Evolutionary conservation across 768 basidiomycete genomes (phyloP).

Genomic region (Lyophyllum atratum): DNA sequence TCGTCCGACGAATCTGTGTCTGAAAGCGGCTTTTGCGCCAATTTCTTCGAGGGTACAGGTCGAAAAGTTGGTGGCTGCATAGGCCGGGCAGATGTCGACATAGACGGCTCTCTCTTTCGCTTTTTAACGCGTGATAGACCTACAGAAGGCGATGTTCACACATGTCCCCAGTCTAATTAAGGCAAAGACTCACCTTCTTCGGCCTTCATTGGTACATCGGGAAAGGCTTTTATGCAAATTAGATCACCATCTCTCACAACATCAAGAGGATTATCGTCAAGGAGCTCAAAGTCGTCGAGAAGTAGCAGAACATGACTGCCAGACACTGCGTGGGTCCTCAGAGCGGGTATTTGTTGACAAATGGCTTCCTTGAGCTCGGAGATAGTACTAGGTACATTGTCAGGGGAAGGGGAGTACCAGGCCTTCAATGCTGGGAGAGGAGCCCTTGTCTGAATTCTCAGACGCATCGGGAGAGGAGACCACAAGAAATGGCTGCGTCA

Average conservation of each 20-base stretch:
- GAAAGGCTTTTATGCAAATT: slow-evolving; percentile 30
- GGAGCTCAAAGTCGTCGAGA: slow-evolving; percentile 51
- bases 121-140: slow-evolving; percentile 18
- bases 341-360: slow-evolving; percentile 31
- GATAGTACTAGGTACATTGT: slow-evolving; percentile 26
- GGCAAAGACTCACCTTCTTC: slow-evolving; percentile 13
- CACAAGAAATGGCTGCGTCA: slow-evolving; percentile 10
- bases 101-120: slow-evolving; percentile 24
- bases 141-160: neutral
- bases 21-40: slow-evolving; percentile 5
- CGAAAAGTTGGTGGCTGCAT: neutral
- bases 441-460: slow-evolving; percentile 47
- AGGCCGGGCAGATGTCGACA: slow-evolving; percentile 4
- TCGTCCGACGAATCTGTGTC: slow-evolving; percentile 29
- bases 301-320: slow-evolving; percentile 29
- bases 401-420: slow-evolving; percentile 48
- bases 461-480: slow-evolving; percentile 39
- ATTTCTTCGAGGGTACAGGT: slow-evolving; percentile 4
- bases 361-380: slow-evolving; percentile 40
- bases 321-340: slow-evolving; percentile 26
- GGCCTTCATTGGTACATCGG: slow-evolving; percentile 3
- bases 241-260: slow-evolving; percentile 54
- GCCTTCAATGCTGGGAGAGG: slow-evolving; percentile 53
- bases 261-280: slow-evolving; percentile 38
- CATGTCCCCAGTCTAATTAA: neutral